phyloP scores from a whole-genome alignment of 192 early-diverging fungal genomes.

The Coemansia sp. region DNA sequence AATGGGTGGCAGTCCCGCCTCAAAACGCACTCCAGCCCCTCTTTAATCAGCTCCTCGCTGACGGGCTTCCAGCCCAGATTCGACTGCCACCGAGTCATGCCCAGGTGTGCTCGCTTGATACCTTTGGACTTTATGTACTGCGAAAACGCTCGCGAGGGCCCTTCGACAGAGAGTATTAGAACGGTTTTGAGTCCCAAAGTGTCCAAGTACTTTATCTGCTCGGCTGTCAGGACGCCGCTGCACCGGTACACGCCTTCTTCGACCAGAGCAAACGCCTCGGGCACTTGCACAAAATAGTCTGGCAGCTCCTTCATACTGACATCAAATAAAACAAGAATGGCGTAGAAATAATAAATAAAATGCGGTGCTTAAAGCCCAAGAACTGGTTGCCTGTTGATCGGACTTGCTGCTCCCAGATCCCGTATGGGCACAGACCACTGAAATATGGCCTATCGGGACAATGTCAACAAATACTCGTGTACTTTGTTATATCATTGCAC shows the following conservation, averaged over 20 bases:
- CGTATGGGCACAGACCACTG: not conserved
- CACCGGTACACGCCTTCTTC: conserved; percentile 86
- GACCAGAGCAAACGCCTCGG: conserved; percentile 88
- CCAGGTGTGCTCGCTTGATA: conserved; percentile 68
- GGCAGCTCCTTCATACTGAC: conserved; percentile 43
- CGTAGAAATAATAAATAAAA: not conserved
- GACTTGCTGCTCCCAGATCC: not conserved
- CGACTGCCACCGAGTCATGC: conserved; percentile 67
- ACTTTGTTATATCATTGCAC: too few relatives aligned
- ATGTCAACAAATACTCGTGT: too few relatives aligned
- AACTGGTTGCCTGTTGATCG: not conserved
- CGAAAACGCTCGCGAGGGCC: conserved; percentile 71
- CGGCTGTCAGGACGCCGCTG: conserved; percentile 67
- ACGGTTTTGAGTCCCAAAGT: conserved; percentile 77
- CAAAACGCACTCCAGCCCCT: conserved; percentile 85
- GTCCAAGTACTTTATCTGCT: conserved; percentile 79
- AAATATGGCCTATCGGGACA: too few relatives aligned
- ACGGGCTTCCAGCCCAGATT: conserved; percentile 85
- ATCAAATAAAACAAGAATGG: not conserved
- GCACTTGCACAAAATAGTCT: conserved; percentile 53
- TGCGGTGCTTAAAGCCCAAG: not conserved
- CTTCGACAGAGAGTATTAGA: conserved; percentile 79
- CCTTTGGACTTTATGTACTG: conserved; percentile 73
- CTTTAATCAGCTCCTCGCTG: conserved; percentile 94
- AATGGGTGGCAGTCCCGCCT: conserved; percentile 83